These are phyloP conservation scores for Sonneratia alba DNA, from an alignment of 345 rosid species.

Conservation along the genomic window DNA sequence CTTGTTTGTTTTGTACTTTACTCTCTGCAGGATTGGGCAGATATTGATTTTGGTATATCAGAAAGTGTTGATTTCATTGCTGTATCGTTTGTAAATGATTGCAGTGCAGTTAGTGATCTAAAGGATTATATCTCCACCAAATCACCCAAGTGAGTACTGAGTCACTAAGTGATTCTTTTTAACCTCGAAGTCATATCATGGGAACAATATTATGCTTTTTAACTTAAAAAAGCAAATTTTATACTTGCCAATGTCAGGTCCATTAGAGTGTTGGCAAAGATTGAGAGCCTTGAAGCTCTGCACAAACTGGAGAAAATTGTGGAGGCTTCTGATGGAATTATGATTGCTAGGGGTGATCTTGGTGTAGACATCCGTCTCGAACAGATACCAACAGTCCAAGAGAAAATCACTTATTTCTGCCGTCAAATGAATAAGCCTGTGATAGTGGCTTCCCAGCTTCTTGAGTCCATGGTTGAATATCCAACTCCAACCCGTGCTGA, in stretches of 20 bases:
- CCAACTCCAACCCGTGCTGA: slow-evolving; percentile 78
- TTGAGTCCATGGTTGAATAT: slow-evolving; percentile 70
- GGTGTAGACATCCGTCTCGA: slow-evolving; percentile 72
- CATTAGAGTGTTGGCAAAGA: slow-evolving; percentile 54
- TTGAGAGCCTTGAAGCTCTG: slow-evolving; percentile 61
- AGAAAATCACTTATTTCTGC: slow-evolving; percentile 37
- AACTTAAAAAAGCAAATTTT: neutral
- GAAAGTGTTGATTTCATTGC: slow-evolving; percentile 61
- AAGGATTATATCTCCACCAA: slow-evolving; percentile 40
- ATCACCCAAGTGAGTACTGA: slow-evolving; percentile 39
- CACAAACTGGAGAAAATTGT: slow-evolving; percentile 50
- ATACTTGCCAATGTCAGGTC: slow-evolving; percentile 23
- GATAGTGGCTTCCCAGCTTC: slow-evolving; percentile 69
- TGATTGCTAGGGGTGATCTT: slow-evolving; percentile 77
- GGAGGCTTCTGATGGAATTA: slow-evolving; percentile 59
- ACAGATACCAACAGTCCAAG: slow-evolving; percentile 61
- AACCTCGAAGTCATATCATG: neutral
- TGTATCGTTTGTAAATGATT: slow-evolving; percentile 53
- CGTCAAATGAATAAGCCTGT: slow-evolving; percentile 65
- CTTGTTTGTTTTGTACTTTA: neutral
- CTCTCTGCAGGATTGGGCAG: slow-evolving; percentile 53
- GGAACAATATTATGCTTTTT: neutral
- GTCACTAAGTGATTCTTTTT: neutral
- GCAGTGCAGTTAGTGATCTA: slow-evolving; percentile 39
- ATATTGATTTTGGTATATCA: slow-evolving; percentile 46